Percentiles rank a stretch among this genome's conserved stretches.
phyloP scores from a whole-genome alignment of 306 rosid species.

The Glycine soja region DNA sequence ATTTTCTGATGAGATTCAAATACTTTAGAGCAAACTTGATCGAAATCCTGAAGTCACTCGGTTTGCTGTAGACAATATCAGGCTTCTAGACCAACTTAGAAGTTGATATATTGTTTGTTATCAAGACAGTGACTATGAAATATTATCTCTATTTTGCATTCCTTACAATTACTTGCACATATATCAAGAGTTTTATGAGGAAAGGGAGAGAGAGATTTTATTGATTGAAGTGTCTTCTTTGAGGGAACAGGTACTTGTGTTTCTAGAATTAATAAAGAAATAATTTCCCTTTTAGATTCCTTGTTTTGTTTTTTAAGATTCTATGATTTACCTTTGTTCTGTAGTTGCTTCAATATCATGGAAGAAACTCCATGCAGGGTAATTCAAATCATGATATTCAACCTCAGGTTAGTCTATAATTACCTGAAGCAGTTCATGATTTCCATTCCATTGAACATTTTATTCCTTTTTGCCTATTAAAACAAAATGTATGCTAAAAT shows the following conservation, averaged over 20 bases:
- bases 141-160: constrained; percentile 6
- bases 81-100: constrained; percentile 93
- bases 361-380: constrained; percentile 58
- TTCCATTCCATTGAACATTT: constrained; percentile 22
- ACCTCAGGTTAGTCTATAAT: constrained; percentile 57
- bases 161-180: constrained; percentile 55
- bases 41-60: constrained; percentile 95
- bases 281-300: constrained; percentile 34
- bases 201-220: constrained; percentile 90
- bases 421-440: constrained; percentile 39
- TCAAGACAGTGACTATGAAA: constrained; percentile 7
- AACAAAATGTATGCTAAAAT: not conserved
- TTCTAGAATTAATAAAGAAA: constrained; percentile 35
- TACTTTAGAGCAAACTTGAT: constrained; percentile 84
- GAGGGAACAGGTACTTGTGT: constrained; percentile 74
- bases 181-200: constrained; percentile 94
- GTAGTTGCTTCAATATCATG: constrained; percentile 81
- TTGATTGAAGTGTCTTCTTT: constrained; percentile 69
- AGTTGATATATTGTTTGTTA: constrained; percentile 60
- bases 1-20: constrained; percentile 78
- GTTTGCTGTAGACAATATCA: constrained; percentile 89
- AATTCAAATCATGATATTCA: constrained; percentile 53
- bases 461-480: constrained; percentile 28
- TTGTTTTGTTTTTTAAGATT: constrained; percentile 45
- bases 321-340: constrained; percentile 34